A percentile compares a stretch with the other conserved stretches of the same genome.
Conservation (phyloP, 192 early-diverging fungal species). For the Obelidium mucronatum region DNA sequence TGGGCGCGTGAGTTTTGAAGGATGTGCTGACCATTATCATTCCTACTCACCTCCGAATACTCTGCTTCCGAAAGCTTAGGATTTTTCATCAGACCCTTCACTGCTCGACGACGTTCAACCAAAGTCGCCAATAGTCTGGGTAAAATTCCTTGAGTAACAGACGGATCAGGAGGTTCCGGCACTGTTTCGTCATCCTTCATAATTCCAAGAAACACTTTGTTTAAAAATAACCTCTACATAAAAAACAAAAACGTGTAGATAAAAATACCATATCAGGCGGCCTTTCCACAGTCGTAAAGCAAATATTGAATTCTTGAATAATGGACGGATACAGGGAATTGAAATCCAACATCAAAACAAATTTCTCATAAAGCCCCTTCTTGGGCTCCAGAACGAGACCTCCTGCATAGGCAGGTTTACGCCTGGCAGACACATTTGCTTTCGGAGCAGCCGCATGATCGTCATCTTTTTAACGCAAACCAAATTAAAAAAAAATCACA, state of each 20-base stretch:
- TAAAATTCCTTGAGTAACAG: constrained; percentile 75
- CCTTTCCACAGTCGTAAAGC: constrained; percentile 94
- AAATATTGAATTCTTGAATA: constrained; percentile 99
- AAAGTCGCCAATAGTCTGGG: constrained; percentile 87
- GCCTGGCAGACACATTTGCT: background rate
- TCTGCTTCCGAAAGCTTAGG: constrained; percentile 63
- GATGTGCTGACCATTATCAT: background rate
- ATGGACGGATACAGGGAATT: constrained; percentile 99
- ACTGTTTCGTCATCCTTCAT: constrained; percentile 65
- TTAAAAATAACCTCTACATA: constrained; percentile 8
- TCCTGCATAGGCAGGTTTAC: constrained; percentile 90
- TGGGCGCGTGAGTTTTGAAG: constrained; percentile 25
- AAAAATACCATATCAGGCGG: constrained; percentile 20
- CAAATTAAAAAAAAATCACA: constrained; percentile 16
- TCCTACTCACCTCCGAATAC: constrained; percentile 50
- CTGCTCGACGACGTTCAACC: constrained; percentile 86
- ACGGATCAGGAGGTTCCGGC: constrained; percentile 81
- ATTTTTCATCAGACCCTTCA: constrained; percentile 89
- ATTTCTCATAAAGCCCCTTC: constrained; percentile 96
- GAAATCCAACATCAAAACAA: constrained; percentile 94
- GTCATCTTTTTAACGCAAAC: no score
- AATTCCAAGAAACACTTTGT: constrained; percentile 10
- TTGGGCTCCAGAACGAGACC: constrained; percentile 98
- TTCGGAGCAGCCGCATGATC: constrained; percentile 31
- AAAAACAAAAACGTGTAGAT: constrained; percentile 13